Evolutionary conservation across 2,329 filamentous ascomycete species (phyloP).

Genomic region (Colletotrichum liaoningense): DNA sequence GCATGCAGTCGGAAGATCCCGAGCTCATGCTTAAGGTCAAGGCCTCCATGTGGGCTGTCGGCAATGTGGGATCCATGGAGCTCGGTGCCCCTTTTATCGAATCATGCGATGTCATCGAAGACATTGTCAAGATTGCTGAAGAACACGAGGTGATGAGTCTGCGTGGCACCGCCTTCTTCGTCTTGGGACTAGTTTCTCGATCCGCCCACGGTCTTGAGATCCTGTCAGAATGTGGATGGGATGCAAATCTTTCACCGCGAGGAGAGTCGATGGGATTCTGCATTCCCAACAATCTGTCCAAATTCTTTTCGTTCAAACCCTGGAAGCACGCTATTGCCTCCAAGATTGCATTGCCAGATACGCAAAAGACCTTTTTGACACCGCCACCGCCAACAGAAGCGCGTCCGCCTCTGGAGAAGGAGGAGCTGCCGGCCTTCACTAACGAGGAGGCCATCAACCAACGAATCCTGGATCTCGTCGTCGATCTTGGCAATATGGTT

Average conservation of each 20-base stretch:
- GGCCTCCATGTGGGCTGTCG: constrained; percentile 96
- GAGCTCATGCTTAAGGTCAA: constrained; percentile 95
- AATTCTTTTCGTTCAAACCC: constrained; percentile 77
- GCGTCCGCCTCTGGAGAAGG: constrained; percentile 56
- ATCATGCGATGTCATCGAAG: constrained; percentile 85
- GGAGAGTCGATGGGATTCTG: constrained; percentile 90
- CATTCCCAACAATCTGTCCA: constrained; percentile 81
- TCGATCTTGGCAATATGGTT: constrained; percentile 93
- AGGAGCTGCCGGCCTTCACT: constrained; percentile 56
- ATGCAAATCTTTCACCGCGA: constrained; percentile 85
- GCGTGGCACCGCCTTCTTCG: constrained; percentile 95
- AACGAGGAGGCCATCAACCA: constrained; percentile 75
- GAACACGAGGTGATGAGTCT: constrained; percentile 90
- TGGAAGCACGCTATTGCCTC: constrained; percentile 66
- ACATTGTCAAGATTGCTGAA: constrained; percentile 90
- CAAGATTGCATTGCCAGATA: constrained; percentile 58
- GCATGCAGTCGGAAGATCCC: constrained; percentile 84
- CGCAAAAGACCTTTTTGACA: constrained; percentile 63
- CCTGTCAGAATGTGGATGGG: constrained; percentile 90
- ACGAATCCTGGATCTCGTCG: constrained; percentile 85
- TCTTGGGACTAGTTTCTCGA: constrained; percentile 90
- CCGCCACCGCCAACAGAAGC: constrained; percentile 55
- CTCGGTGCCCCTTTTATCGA: constrained; percentile 95
- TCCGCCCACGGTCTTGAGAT: constrained; percentile 95
- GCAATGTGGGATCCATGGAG: constrained; percentile 98